Evolutionary conservation across 768 basidiomycete genomes (phyloP).

Genomic region (Ramaria sp.): DNA sequence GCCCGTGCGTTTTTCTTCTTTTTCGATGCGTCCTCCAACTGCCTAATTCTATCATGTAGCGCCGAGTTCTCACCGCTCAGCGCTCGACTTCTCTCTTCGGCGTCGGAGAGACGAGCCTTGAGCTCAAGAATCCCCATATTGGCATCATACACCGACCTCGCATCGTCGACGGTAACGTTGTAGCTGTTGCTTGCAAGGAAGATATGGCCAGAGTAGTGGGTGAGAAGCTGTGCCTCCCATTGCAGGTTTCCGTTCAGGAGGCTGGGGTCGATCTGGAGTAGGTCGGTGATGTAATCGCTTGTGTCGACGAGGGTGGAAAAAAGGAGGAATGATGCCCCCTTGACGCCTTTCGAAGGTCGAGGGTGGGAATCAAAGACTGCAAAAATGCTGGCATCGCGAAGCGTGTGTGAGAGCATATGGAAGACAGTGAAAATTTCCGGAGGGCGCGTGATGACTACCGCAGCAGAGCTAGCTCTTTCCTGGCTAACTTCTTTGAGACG

Average conservation of each 20-base stretch:
- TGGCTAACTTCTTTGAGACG: background rate
- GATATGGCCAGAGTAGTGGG: conserved; percentile 48
- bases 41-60: no score
- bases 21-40: no score
- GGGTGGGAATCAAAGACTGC: conserved; percentile 62
- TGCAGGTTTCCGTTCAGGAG: conserved; percentile 32
- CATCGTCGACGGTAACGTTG: conserved; percentile 15
- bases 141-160: no score
- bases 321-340: conserved; percentile 50
- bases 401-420: conserved; percentile 23
- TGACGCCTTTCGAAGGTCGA: conserved; percentile 39
- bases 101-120: conserved; percentile 27
- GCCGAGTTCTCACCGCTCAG: no score
- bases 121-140: conserved; percentile 31
- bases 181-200: conserved; percentile 26
- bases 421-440: conserved; percentile 57
- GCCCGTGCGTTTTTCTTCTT: no score
- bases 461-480: conserved; percentile 19
- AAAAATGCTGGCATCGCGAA: conserved; percentile 25
- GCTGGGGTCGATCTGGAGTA: conserved; percentile 34
- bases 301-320: conserved; percentile 33
- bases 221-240: conserved; percentile 58
- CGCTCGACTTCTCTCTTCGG: no score
- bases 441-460: conserved; percentile 53
- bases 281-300: conserved; percentile 21